phyloP scores from a whole-genome alignment of 2,329 filamentous ascomycete species.

The Cladosporium phlei region DNA sequence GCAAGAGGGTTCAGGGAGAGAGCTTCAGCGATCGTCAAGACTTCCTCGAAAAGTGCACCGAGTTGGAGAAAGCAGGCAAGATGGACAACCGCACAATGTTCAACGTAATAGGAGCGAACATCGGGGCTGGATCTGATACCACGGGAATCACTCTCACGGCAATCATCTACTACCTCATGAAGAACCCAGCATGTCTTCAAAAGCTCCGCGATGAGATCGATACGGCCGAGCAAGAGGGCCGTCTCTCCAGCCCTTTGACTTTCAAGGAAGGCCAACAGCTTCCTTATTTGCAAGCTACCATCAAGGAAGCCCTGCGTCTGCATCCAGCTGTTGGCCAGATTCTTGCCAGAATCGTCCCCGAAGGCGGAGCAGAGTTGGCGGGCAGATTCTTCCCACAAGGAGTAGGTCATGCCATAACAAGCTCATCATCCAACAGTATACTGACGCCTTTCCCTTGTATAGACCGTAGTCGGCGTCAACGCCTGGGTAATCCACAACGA shows the following conservation, averaged over 20 bases:
- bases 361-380: constrained; percentile 34
- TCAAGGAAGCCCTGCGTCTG: constrained; percentile 40
- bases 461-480: constrained; percentile 27
- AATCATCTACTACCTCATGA: constrained; percentile 35
- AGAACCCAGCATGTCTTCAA: constrained; percentile 27
- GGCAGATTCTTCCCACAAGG: constrained; percentile 28
- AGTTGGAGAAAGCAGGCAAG: not conserved
- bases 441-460: too few species aligned
- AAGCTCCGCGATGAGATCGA: constrained; percentile 35
- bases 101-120: not conserved
- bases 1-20: not conserved
- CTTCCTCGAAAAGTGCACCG: not conserved
- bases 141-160: constrained; percentile 36
- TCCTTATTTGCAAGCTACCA: constrained; percentile 39
- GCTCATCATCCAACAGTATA: too few species aligned
- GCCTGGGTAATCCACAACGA: constrained; percentile 32
- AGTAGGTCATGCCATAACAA: not conserved
- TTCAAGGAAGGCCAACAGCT: not conserved
- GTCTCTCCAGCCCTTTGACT: constrained; percentile 24
- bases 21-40: not conserved
- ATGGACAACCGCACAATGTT: not conserved
- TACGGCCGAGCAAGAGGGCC: constrained; percentile 18
- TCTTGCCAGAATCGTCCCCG: constrained; percentile 36
- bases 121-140: constrained; percentile 38
- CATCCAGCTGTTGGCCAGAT: constrained; percentile 40